Evolutionary conservation across 2,329 filamentous ascomycete genomes (phyloP).

Genomic region (Apiospora pterosperma): DNA sequence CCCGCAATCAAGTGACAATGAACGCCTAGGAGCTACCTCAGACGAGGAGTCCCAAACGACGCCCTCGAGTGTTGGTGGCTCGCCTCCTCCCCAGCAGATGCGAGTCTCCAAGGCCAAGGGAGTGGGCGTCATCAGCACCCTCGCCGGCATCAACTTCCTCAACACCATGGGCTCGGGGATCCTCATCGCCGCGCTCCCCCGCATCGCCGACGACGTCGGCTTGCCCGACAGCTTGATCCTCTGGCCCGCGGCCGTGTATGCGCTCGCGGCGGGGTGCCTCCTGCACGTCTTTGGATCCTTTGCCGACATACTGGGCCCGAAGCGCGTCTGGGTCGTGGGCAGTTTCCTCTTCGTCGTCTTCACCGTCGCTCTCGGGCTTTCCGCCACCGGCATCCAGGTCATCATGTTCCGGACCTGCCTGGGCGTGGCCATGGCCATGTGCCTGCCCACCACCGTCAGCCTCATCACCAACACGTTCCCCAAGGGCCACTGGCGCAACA

Average conservation of each 20-base stretch:
- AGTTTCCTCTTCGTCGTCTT: slow-evolving; percentile 29
- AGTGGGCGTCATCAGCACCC: slow-evolving; percentile 4
- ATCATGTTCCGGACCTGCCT: slow-evolving; percentile 33
- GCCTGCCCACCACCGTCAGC: slow-evolving; percentile 33
- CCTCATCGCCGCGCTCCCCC: slow-evolving; percentile 33
- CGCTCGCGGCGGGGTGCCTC: slow-evolving; percentile 18
- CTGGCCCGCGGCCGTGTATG: slow-evolving; percentile 20
- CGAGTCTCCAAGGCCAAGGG: slow-evolving; percentile 1
- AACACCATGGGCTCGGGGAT: slow-evolving; percentile 25
- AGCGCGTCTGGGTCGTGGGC: slow-evolving; percentile 30
- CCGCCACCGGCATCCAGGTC: slow-evolving; percentile 31
- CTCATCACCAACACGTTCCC: slow-evolving; percentile 35
- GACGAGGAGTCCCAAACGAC: not conserved
- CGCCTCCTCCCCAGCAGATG: not conserved
- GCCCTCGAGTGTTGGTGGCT: not conserved
- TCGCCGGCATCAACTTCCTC: slow-evolving; percentile 7
- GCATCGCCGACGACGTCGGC: slow-evolving; percentile 32
- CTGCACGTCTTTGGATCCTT: slow-evolving; percentile 34
- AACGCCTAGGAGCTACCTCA: not conserved
- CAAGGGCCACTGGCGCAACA: slow-evolving; percentile 33
- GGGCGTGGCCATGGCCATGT: slow-evolving; percentile 34
- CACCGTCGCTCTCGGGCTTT: slow-evolving; percentile 30
- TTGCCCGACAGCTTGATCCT: slow-evolving; percentile 20
- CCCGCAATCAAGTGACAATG: not conserved
- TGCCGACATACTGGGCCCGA: slow-evolving; percentile 33